phyloP scores from a whole-genome alignment of 2,329 filamentous ascomycete species.

The Cercospora nicotianae region DNA sequence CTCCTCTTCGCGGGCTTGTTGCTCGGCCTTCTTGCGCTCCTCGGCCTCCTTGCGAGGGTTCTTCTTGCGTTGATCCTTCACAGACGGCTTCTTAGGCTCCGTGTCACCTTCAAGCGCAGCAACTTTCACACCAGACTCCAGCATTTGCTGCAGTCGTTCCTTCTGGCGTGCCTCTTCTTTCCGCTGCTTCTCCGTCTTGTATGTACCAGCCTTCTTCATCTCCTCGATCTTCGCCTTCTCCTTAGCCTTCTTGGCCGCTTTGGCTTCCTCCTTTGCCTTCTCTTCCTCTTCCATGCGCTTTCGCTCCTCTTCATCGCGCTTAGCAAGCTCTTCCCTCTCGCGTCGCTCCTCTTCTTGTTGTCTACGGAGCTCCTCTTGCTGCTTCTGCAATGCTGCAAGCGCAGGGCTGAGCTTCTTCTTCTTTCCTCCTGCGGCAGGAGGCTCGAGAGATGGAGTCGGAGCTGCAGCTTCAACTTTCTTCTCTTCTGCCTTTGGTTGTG shows the following conservation, averaged over 20 bases:
- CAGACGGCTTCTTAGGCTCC: constrained; percentile 81
- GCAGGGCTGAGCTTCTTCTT: constrained; percentile 85
- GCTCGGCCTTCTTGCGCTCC: constrained; percentile 45
- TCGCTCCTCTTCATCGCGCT: constrained; percentile 65
- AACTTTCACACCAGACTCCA: constrained; percentile 68
- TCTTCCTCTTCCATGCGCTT: constrained; percentile 68
- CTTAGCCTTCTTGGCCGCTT: constrained; percentile 76
- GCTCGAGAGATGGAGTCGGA: constrained; percentile 49
- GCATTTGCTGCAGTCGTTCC: constrained; percentile 79
- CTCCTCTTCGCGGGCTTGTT: constrained; percentile 48
- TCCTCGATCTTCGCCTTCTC: constrained; percentile 85
- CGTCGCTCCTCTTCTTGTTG: constrained; percentile 64
- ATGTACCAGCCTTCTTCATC: constrained; percentile 84
- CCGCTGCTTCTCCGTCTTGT: constrained; percentile 80
- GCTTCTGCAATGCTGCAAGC: constrained; percentile 72
- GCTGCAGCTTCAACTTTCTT: constrained; percentile 50
- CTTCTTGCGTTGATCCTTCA: constrained; percentile 73
- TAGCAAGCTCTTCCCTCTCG: constrained; percentile 64
- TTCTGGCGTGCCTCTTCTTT: constrained; percentile 79
- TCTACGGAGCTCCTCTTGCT: constrained; percentile 73
- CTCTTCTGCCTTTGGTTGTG: constrained; percentile 33
- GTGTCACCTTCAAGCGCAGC: constrained; percentile 61
- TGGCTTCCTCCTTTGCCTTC: constrained; percentile 70
- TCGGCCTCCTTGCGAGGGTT: constrained; percentile 63
- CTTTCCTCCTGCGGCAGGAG: constrained; percentile 59